Conservation (phyloP, 1,284 basidiomycete species). For the Irpex rosettiformis region DNA sequence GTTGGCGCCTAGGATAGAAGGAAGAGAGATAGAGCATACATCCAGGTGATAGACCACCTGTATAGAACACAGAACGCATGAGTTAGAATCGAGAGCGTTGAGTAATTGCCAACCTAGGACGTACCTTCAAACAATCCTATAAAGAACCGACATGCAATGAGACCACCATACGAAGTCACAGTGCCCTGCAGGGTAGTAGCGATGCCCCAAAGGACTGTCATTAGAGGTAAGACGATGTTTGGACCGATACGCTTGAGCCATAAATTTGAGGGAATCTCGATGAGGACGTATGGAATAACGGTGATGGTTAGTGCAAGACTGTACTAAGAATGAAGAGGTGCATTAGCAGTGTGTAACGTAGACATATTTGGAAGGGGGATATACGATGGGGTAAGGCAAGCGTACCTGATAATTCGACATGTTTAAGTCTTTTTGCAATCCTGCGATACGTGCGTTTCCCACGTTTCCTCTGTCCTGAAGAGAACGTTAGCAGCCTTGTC, state of each 20-base stretch:
- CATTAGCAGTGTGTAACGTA: background rate
- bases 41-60: slow-evolving; percentile 58
- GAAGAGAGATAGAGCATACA: slow-evolving; percentile 51
- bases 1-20: slow-evolving; percentile 55
- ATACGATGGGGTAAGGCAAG: background rate
- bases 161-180: slow-evolving; percentile 46
- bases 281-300: slow-evolving; percentile 51
- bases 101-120: background rate
- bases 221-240: slow-evolving; percentile 50
- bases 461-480: slow-evolving; percentile 13
- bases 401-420: slow-evolving; percentile 15
- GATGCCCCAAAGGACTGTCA: slow-evolving; percentile 57
- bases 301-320: slow-evolving; percentile 32
- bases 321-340: slow-evolving; percentile 30
- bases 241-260: slow-evolving; percentile 57
- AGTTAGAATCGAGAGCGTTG: background rate
- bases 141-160: slow-evolving; percentile 61
- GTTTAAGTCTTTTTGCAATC: slow-evolving; percentile 6
- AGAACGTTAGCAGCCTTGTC: background rate
- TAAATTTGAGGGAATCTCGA: slow-evolving; percentile 59
- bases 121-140: slow-evolving; percentile 60
- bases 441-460: slow-evolving; percentile 14
- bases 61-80: background rate
- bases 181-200: slow-evolving; percentile 52
- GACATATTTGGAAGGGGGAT: slow-evolving; percentile 2